A percentile compares a stretch with the other conserved stretches of the same genome.
These are phyloP conservation scores for Lagenidium giganteum DNA, from an alignment of 352 stramenopile species.

Conservation along the genomic window DNA sequence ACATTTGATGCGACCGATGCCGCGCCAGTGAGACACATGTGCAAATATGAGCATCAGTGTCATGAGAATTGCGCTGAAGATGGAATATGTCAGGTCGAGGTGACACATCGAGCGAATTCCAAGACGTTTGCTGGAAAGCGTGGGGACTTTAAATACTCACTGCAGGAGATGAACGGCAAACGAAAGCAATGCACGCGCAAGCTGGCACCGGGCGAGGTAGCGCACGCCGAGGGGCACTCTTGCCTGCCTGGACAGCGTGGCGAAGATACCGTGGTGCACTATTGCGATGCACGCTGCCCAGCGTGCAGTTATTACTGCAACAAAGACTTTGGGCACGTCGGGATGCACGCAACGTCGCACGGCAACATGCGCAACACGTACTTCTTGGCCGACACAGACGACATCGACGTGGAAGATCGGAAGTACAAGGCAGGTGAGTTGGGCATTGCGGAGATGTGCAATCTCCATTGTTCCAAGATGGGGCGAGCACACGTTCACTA, in stretches of 20 bases:
- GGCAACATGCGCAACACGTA: slow-evolving; percentile 81
- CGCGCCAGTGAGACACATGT: slow-evolving; percentile 57
- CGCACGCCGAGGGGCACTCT: slow-evolving; percentile 37
- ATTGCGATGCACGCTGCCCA: slow-evolving; percentile 61
- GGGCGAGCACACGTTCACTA: slow-evolving; percentile 74
- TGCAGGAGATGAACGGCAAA: slow-evolving; percentile 77
- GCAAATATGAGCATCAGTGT: slow-evolving; percentile 43
- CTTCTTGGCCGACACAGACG: slow-evolving; percentile 47
- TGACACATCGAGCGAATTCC: slow-evolving; percentile 62
- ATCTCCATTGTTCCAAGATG: slow-evolving; percentile 78
- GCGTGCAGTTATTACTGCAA: slow-evolving; percentile 78
- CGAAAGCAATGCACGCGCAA: slow-evolving; percentile 52
- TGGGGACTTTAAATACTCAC: slow-evolving; percentile 61
- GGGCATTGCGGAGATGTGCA: slow-evolving; percentile 77
- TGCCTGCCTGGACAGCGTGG: slow-evolving; percentile 23
- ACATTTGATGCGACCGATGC: slow-evolving; percentile 37
- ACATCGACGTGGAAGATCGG: slow-evolving; percentile 66
- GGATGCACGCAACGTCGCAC: slow-evolving; percentile 55
- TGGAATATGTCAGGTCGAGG: slow-evolving; percentile 62
- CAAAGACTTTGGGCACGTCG: slow-evolving; percentile 47
- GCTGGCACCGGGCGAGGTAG: slow-evolving; percentile 32
- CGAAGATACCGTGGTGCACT: slow-evolving; percentile 32
- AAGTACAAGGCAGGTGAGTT: slow-evolving; percentile 65
- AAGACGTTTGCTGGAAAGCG: slow-evolving; percentile 60
- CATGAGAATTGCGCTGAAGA: slow-evolving; percentile 44